Evolutionary conservation across 306 rosid genomes (phyloP), one percentile per base, ranked within the genome.

Genomic region (Argentina anserina): DNA sequence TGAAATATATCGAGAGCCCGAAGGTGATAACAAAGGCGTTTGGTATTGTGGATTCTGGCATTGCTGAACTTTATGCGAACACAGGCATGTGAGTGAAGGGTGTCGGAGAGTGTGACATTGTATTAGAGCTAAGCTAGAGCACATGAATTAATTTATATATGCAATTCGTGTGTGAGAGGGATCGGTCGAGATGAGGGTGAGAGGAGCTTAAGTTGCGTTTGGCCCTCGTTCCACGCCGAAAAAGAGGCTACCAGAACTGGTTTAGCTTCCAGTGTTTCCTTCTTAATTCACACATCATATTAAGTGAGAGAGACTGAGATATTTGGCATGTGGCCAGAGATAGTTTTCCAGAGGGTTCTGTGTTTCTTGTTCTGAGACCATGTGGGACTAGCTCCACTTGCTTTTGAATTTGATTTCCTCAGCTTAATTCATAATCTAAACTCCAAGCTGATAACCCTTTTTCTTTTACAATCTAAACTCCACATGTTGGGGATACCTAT

Each of bases 11-110:
- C 71, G 62, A 33, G 43, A 74, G 75, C 1, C 36, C 36, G 36
- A 47, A 55, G 65, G 56, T 70, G 70, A 63, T 36, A 75, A 79
- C 55, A 39, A 39, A 62, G 74, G 76, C 79, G 70, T 45, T 45
- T 31, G 65, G 82, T 75, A 76, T 65, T 80, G 72, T 71, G 72
- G 68, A 76, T 71, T 82, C 72, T 75, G 76, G 65, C 83, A 33
- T 84, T 87, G 90, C 86, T 82, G 74, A 33, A 71, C 87, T 87
- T 89, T 87, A 78, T 74, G 87, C 79, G 29, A 77, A 85, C 92
- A 87, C n/a, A 28, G 72, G 50, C 96, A 86, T 87, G 86, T 84
- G 90, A 66, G n/a, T 45, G 47, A 46, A 45, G 76, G 76, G 62
- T 58, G 78, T 49, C 46, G 82, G 71, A 77, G 37, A 39, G 61